A percentile compares a stretch with the other conserved stretches of the same genome.
Evolutionary conservation across 805 yeast species (phyloP).

Genomic region (Pichia californica): DNA sequence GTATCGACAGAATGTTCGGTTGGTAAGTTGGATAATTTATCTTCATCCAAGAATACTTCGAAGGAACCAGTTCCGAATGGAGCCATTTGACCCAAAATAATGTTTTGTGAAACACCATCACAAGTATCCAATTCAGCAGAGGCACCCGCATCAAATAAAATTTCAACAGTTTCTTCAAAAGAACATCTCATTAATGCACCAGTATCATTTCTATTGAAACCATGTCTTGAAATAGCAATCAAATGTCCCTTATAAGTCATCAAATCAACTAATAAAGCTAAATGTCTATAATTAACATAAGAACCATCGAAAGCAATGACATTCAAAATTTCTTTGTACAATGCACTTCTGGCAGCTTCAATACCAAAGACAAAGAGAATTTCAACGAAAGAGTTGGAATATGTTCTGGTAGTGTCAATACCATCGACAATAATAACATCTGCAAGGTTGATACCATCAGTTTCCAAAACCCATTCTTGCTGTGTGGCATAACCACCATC

Average conservation of each 20-base stretch:
- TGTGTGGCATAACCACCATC: slow-evolving; percentile 84
- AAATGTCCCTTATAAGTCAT: slow-evolving; percentile 98
- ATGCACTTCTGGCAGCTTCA: slow-evolving; percentile 94
- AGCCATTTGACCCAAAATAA: slow-evolving; percentile 96
- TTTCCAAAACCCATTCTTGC: slow-evolving; percentile 97
- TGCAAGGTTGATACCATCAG: slow-evolving; percentile 95
- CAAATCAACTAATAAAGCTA: slow-evolving; percentile 95
- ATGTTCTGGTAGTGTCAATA: slow-evolving; percentile 83
- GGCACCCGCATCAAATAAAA: slow-evolving; percentile 95
- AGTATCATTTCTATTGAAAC: slow-evolving; percentile 96
- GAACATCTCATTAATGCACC: slow-evolving; percentile 99
- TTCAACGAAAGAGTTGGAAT: slow-evolving; percentile 96
- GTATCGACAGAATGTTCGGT: slow-evolving; percentile 37
- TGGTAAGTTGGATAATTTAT: slow-evolving; percentile 63
- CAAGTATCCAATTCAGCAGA: slow-evolving; percentile 97
- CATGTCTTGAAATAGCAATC: slow-evolving; percentile 99
- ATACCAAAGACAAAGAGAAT: slow-evolving; percentile 92
- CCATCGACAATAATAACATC: slow-evolving; percentile 95
- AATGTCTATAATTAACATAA: slow-evolving; percentile 95
- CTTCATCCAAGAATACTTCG: slow-evolving; percentile 91
- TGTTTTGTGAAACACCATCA: slow-evolving; percentile 97
- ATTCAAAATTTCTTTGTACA: slow-evolving; percentile 89
- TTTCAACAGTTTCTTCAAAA: slow-evolving; percentile 98
- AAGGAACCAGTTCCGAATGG: slow-evolving; percentile 98
- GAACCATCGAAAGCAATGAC: slow-evolving; percentile 99